Conservation (phyloP, 257 asterid species). For the Oldenlandia corymbosa region DNA sequence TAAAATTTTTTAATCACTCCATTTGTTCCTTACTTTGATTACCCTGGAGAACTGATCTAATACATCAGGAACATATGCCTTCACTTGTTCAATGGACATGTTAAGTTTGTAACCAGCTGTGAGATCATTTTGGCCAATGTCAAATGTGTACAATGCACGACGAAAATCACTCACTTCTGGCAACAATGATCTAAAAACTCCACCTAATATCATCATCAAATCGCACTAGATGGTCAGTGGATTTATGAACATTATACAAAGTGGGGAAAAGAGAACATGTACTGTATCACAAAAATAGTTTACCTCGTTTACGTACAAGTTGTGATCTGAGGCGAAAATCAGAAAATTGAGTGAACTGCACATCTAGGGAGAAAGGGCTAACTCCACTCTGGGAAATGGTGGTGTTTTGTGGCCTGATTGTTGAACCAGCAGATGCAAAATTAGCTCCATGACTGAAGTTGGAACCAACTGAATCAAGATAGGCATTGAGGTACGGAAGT, state of each 20-base stretch:
- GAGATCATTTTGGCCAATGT: constrained; percentile 84
- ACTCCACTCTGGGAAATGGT: constrained; percentile 68
- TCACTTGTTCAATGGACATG: constrained; percentile 55
- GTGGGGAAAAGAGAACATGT: too few species aligned
- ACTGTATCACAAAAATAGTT: too few species aligned
- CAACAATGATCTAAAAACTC: constrained; percentile 33
- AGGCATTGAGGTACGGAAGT: constrained; percentile 54
- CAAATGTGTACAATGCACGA: constrained; percentile 59
- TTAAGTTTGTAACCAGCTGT: constrained; percentile 68
- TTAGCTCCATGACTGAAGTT: constrained; percentile 81
- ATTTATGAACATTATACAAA: too few species aligned
- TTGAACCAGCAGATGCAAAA: constrained; percentile 88
- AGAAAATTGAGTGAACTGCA: constrained; percentile 46
- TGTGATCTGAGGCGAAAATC: constrained; percentile 60
- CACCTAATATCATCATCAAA: constrained; percentile 16
- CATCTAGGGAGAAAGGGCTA: constrained; percentile 74
- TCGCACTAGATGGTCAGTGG: too few species aligned
- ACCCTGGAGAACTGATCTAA: constrained; percentile 41
- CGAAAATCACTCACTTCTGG: constrained; percentile 43
- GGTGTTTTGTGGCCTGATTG: constrained; percentile 70
- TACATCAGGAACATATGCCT: constrained; percentile 66
- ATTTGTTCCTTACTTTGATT: constrained; percentile 39
- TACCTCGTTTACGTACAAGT: constrained; percentile 41
- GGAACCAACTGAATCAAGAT: constrained; percentile 71
- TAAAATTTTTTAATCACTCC: too few species aligned